Percentiles rank a stretch among this genome's conserved stretches.
Conservation (phyloP, 129 eudicot genomes). For the Ambrosia artemisiifolia region DNA sequence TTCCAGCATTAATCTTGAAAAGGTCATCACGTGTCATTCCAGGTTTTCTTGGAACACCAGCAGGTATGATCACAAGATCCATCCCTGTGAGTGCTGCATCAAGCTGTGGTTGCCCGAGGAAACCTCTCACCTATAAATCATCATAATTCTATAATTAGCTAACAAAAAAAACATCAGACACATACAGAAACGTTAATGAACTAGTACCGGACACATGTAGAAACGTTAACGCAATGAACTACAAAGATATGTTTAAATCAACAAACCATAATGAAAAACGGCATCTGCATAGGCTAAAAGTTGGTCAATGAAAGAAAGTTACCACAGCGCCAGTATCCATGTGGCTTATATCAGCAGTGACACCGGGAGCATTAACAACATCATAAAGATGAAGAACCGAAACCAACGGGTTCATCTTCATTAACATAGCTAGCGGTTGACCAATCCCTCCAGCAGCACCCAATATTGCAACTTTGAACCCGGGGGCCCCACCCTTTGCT, state of each 20-base stretch:
- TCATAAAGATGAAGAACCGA: constrained; percentile 92
- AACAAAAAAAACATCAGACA: not conserved
- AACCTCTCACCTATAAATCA: constrained; percentile 62
- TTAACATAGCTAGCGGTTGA: constrained; percentile 78
- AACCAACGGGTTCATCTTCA: constrained; percentile 94
- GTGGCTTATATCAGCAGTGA: constrained; percentile 95
- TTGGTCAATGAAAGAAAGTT: constrained; percentile 18
- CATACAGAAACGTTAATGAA: not conserved
- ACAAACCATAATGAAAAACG: not conserved
- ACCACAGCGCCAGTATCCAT: constrained; percentile 97
- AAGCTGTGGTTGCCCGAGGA: constrained; percentile 79
- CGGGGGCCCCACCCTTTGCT: constrained; percentile 87
- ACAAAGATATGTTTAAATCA: not conserved
- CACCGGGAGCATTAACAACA: constrained; percentile 93
- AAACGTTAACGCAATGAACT: not conserved
- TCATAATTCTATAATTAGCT: not conserved
- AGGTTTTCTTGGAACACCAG: constrained; percentile 98
- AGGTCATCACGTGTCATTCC: constrained; percentile 99
- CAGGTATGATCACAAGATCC: constrained; percentile 92
- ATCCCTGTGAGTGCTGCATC: constrained; percentile 78
- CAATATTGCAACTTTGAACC: constrained; percentile 88
- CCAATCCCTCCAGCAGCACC: constrained; percentile 99
- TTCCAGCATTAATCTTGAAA: constrained; percentile 94
- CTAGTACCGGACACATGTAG: no score
- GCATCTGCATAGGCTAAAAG: not conserved